Conservation (phyloP, 805 yeast genomes). For the Cyberlindnera amylophila region DNA sequence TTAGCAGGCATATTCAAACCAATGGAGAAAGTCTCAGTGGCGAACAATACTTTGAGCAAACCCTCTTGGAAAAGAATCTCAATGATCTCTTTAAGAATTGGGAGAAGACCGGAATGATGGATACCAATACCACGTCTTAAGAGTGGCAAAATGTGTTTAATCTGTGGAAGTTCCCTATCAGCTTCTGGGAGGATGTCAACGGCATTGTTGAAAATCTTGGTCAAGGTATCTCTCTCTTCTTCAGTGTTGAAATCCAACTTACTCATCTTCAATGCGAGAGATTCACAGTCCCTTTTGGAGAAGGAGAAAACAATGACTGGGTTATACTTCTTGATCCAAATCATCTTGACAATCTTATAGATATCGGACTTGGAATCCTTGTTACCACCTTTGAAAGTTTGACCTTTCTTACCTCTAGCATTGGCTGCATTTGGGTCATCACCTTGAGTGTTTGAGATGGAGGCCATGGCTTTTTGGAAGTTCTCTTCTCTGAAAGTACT, state of each 20-base stretch:
- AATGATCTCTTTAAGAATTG: constrained; percentile 89
- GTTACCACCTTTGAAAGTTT: constrained; percentile 83
- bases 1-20: constrained; percentile 99
- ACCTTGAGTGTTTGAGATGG: constrained; percentile 76
- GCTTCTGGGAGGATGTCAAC: constrained; percentile 81
- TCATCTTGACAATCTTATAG: constrained; percentile 95
- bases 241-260: constrained; percentile 91
- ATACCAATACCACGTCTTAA: constrained; percentile 95
- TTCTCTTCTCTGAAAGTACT: constrained; percentile 95
- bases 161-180: constrained; percentile 92
- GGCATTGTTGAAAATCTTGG: constrained; percentile 89
- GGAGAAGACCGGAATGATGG: constrained; percentile 94
- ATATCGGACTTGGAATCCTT: constrained; percentile 78
- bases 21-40: constrained; percentile 97
- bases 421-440: constrained; percentile 73
- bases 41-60: constrained; percentile 86
- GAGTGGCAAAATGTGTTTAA: constrained; percentile 84
- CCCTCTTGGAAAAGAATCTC: constrained; percentile 98
- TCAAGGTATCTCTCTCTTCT: constrained; percentile 87
- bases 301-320: constrained; percentile 99
- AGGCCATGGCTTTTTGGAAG: constrained; percentile 97
- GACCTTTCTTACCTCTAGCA: constrained; percentile 69
- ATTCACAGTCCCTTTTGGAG: constrained; percentile 94
- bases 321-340: constrained; percentile 92
- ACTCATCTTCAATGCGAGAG: constrained; percentile 90